Base-by-base conservation (phyloP, 1,284 basidiomycete genomes). In the Meripilus lineatus region DNA sequence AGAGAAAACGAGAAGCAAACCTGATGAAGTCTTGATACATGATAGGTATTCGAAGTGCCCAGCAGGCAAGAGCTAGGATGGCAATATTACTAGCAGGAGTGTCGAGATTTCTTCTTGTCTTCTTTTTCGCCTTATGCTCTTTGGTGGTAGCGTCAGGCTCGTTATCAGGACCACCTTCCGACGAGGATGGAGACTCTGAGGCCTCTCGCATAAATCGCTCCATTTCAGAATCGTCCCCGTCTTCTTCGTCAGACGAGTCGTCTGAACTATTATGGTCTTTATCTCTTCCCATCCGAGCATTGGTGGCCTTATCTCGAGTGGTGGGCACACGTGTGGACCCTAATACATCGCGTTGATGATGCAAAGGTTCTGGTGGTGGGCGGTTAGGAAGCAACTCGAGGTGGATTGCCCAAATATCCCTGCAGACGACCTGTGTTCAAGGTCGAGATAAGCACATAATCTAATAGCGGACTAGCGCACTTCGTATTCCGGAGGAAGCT, bases 341-440 rank as follows among this genome's bases (percentile, higher is more conserved):
- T 24, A 3, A 4, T 18, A n/a, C 11, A 42, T 45, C 53, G 33
- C 28, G 10, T 28, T 72, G 75, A 46, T 71, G 61, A 46, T 53
- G 57, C 47, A 75, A 69, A 5, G 84, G 81, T 51, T 84, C 84
- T 14, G 83, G 66, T 2, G 74, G 69, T 0, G 78, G 78, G 10
- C 81, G 80, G 30, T 71, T 65, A 3, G 78, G 72, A 4, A 89
- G 66, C 4, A 87, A 65, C 33, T 73, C 70, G 1, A 94, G 69
- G 62, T 92, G 77, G 17, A 92, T 69, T 1, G 80, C 72, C 90
- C 92, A 93, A 21, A 91, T 54, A 55, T 94, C 91, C 50, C 83
- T 75, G 53, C 88, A 91, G 35, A 91, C 67, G 24, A 75, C 66
- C 90, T 93, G 35, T 24, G 24, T n/a, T 17, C 3, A 8, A n/a